Evolutionary conservation across 441 rosid genomes (phyloP).

Genomic region (Melianthus villosus): DNA sequence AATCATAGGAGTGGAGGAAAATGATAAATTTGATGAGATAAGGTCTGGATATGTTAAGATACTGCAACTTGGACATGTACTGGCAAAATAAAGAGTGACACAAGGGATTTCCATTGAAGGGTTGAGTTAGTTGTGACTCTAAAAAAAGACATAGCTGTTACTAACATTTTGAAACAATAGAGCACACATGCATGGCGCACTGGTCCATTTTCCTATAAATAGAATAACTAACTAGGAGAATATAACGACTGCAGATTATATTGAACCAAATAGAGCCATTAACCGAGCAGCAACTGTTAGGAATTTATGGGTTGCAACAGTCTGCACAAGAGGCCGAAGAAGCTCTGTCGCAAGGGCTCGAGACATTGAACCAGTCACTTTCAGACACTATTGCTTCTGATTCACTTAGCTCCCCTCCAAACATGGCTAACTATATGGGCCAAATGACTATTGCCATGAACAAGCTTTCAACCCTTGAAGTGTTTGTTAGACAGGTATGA

Average conservation of each 20-base stretch:
- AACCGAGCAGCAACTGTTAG: constrained; percentile 54
- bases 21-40: no score
- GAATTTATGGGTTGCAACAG: constrained; percentile 55
- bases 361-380: constrained; percentile 64
- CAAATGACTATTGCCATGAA: constrained; percentile 98
- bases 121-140: no score
- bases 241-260: constrained; percentile 73
- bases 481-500: constrained; percentile 65
- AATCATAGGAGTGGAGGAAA: no score
- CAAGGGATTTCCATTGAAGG: no score
- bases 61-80: no score
- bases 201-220: no score
- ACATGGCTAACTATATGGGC: constrained; percentile 82
- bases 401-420: constrained; percentile 44
- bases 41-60: no score
- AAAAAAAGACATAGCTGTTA: no score
- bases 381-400: constrained; percentile 65
- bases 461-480: constrained; percentile 64
- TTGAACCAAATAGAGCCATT: constrained; percentile 67
- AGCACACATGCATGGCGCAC: no score
- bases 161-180: no score
- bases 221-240: no score
- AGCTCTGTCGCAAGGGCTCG: constrained; percentile 86
- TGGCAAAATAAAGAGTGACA: no score
- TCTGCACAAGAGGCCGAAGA: constrained; percentile 77